Evolutionary conservation across 345 rosid species (phyloP), one percentile per base, ranked within the genome.

Genomic region (Pelargonium nanum): DNA sequence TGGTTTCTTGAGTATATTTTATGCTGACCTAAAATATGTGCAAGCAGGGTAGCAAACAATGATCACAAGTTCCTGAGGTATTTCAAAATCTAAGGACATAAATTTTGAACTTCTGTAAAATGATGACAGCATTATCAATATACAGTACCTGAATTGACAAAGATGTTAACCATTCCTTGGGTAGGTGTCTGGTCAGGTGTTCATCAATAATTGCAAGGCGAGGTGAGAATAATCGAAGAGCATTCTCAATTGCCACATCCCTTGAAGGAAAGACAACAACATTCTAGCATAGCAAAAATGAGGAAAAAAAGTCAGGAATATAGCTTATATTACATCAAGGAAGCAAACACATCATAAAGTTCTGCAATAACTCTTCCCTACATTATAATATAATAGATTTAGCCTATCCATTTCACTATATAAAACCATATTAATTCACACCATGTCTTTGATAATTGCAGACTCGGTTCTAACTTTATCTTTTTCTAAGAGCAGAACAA

Each of bases 201-300:
- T 87, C 89, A 66, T 93, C 99, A 34, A 93, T 89, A 74, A 93
- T 79, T 50, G 97, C 99, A 58, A 89, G 96, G 21, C 67, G 86
- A 68, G 99, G 99, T 28, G 90, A 87, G 74, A 89, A 89, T 70
- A 93, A 72, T 65, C 81, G 81, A 65, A 93, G 88, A 70, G 79
- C 82, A 74, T 83, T 84, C 74, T 87, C 97, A 30, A 89, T 89
- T 56, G 91, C 96, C 30, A 81, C 97, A 68, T 86, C 78, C 74
- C 96, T 85, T 53, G 95, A 87, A 62, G 97, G 99, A 80, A 93
- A 93, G 64, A 92, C 74, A 21, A 93, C 87, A 56, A 85, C 75
- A 68, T 93, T 93, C 96, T 93, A 24, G 89, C 13, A 40, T 40
- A 74, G 62, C 22, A 25, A 62, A 62, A 55, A 68, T 65, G 69